A percentile compares a stretch with the other conserved stretches of the same genome.
Evolutionary conservation across 805 yeast genomes (phyloP).

Genomic region (Sugiyamaella boreocaroliniensis): DNA sequence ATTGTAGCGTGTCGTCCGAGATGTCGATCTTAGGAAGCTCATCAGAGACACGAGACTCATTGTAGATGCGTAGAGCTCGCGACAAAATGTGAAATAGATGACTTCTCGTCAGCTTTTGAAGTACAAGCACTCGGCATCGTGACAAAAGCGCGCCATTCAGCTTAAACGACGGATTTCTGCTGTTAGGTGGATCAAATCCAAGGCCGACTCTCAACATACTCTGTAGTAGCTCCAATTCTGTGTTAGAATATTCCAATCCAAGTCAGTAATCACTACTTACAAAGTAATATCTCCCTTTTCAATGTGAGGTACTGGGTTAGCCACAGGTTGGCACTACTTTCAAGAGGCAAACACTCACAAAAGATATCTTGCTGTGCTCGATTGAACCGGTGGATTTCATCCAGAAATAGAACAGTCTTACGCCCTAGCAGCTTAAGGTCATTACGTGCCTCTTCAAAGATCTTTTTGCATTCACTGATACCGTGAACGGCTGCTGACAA

Average conservation of each 20-base stretch:
- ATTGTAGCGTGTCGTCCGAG: slow-evolving; percentile 50
- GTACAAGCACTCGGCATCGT: slow-evolving; percentile 72
- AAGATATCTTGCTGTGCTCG: slow-evolving; percentile 84
- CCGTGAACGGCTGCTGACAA: slow-evolving; percentile 78
- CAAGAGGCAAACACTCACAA: slow-evolving; percentile 17
- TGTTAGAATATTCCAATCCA: background rate
- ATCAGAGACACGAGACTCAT: slow-evolving; percentile 50
- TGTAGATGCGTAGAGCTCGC: slow-evolving; percentile 53
- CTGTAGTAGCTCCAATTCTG: slow-evolving; percentile 91
- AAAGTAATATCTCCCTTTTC: slow-evolving; percentile 77
- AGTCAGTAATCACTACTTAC: slow-evolving; percentile 1
- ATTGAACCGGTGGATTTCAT: slow-evolving; percentile 86
- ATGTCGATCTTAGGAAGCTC: slow-evolving; percentile 47
- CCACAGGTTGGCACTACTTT: background rate
- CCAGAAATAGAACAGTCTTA: slow-evolving; percentile 71
- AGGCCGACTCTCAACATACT: slow-evolving; percentile 26
- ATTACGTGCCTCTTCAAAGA: slow-evolving; percentile 46
- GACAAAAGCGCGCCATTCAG: slow-evolving; percentile 76
- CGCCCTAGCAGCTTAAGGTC: slow-evolving; percentile 43
- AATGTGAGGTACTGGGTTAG: slow-evolving; percentile 52
- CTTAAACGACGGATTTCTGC: slow-evolving; percentile 68
- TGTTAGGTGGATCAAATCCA: background rate
- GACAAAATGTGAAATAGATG: slow-evolving; percentile 50
- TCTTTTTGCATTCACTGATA: slow-evolving; percentile 54
- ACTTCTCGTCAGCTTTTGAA: slow-evolving; percentile 43